A percentile compares a stretch with the other conserved stretches of the same genome.
phyloP scores from a whole-genome alignment of 148 eudicot genomes.

The Gaultheria prostrata region DNA sequence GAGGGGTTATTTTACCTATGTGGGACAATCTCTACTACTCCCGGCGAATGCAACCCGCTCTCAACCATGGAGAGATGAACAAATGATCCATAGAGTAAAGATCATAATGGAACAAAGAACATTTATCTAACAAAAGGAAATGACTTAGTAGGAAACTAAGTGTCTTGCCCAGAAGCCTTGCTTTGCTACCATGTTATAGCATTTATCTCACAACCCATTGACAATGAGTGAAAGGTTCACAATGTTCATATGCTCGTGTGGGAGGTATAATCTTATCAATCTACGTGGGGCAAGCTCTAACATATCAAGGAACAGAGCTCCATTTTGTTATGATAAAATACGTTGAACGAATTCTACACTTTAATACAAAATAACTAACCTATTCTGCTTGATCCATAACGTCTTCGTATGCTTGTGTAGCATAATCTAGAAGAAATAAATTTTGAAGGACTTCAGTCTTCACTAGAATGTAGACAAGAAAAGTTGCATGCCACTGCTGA shows the following conservation, averaged over 20 bases:
- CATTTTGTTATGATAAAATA: not conserved
- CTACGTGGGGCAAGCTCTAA: not conserved
- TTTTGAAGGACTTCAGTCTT: conserved; percentile 4
- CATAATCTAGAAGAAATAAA: conserved; percentile 1
- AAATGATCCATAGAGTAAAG: not conserved
- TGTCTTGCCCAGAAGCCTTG: not conserved
- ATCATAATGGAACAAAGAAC: not conserved
- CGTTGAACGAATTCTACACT: not conserved
- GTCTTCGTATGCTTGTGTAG: not conserved
- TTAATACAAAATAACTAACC: not conserved
- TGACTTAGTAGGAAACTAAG: not conserved
- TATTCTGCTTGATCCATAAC: not conserved
- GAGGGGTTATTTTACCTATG: not conserved
- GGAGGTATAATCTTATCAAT: not conserved
- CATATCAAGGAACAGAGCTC: not conserved
- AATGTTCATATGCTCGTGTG: not conserved
- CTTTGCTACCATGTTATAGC: not conserved
- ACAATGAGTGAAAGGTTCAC: not conserved
- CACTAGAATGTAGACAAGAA: not conserved
- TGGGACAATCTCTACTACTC: not conserved
- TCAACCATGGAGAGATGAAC: not conserved
- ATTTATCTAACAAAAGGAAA: not conserved
- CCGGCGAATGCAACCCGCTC: not conserved
- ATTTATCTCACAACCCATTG: not conserved
- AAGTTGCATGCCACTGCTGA: not conserved